Evolutionary conservation across 2,329 filamentous ascomycete genomes (phyloP), one percentile per base, ranked within the genome.

Genomic region (Monosporascus sp.): DNA sequence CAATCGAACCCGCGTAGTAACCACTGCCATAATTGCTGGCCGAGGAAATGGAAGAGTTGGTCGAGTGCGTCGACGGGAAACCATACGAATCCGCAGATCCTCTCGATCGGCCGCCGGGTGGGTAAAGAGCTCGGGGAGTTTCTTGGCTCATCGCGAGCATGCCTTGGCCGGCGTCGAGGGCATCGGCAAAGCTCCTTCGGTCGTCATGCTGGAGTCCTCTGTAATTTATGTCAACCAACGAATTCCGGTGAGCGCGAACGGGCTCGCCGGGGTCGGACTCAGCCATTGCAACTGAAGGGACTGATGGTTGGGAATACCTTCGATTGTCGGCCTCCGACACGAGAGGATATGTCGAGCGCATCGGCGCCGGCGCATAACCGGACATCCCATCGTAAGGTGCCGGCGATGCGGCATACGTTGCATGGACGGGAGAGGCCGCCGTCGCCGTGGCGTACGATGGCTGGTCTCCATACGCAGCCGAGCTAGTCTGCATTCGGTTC

Each of bases 101-200:
- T 59, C 90, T 81, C 54, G 82, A 80, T 53, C 85, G 77, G 55
- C 68, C 74, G 57, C 79, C 75, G 59, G 82, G 80, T 56, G 88
- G 90, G 67, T 96, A 96, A 64, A 96, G 90, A 68, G 93, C 94
- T 57, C 92, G 80, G 14, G 92, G 90, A 1, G 91, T 96, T 64
- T 97, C 91, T 74, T 97, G 91, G 80, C 90, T 96, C 81, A 97
- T 89, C 38, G 91, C 90, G 25, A 97, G 82, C 89, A 97, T 97
- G 62, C 91, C 90, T 57, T 94, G 88, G 69, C 91, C 92, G 24
- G 92, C 92, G 70, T 97, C 93, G 53, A 97, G 84, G 27, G 90
- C 90, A 67, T 97, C 93, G 60, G 87, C 89, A 70, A 92, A 95
- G 62, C 86, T 87, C 62, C 87, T 70, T 77, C 85, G 67, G 74